phyloP scores from a whole-genome alignment of 257 asterid species.

The Salvia splendens region DNA sequence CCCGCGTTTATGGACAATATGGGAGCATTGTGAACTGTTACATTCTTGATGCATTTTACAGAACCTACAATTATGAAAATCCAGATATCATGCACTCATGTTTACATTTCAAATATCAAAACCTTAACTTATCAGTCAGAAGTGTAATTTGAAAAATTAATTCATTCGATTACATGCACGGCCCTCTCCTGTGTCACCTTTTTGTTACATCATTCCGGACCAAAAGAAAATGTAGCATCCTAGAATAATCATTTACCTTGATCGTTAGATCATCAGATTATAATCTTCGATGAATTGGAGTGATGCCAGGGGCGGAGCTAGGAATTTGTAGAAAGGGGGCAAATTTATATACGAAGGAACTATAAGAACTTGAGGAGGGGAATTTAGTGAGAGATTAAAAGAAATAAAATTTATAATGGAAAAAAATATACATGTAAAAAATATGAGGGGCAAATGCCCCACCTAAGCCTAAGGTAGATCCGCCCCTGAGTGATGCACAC shows the following conservation, averaged over 20 bases:
- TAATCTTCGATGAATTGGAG: neutral
- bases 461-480: too few relatives aligned
- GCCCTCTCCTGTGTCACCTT: neutral
- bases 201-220: neutral
- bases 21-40: constrained; percentile 68
- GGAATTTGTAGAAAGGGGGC: too few relatives aligned
- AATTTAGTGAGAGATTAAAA: too few relatives aligned
- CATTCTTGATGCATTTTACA: constrained; percentile 76
- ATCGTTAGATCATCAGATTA: neutral
- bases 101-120: constrained; percentile 28
- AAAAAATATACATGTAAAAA: too few relatives aligned
- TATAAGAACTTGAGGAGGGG: too few relatives aligned
- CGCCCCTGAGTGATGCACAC: neutral
- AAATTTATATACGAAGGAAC: too few relatives aligned
- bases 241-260: neutral
- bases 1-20: constrained; percentile 86
- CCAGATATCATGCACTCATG: neutral
- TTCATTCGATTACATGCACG: neutral
- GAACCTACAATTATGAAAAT: constrained; percentile 51
- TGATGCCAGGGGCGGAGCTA: too few relatives aligned
- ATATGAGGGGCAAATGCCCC: too few relatives aligned
- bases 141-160: neutral
- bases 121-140: neutral
- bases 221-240: constrained; percentile 6
- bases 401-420: too few relatives aligned